phyloP scores from a whole-genome alignment of 345 rosid genomes.

The Citrus sinensis region DVS_A1.0 CM039169.1:30154501-30155000 shows the following conservation, averaged over 20 bases:
- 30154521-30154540: constrained; percentile 16
- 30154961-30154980: constrained; percentile 1
- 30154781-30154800: constrained; percentile 95
- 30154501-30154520: constrained; percentile 17
- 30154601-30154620: constrained; percentile 61
- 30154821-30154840: constrained; percentile 19
- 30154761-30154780: constrained; percentile 93
- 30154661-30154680: constrained; percentile 1
- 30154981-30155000: constrained; percentile 56
- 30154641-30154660: constrained; percentile 13
- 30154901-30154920: not conserved
- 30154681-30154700: constrained; percentile 92
- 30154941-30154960: not conserved
- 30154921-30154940: not conserved
- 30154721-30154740: constrained; percentile 87
- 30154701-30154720: constrained; percentile 84
- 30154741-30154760: constrained; percentile 80
- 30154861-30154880: not conserved
- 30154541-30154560: constrained; percentile 92
- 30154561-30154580: constrained; percentile 94
- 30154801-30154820: constrained; percentile 72
- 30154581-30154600: constrained; percentile 86
- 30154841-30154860: constrained; percentile 9
- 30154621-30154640: constrained; percentile 25
- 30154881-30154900: constrained; percentile 9